Percentiles rank a stretch among this genome's conserved stretches.
These are phyloP conservation scores for Corymbia citriodora DNA, from an alignment of 441 rosid genomes.

Conservation along the genomic window DNA sequence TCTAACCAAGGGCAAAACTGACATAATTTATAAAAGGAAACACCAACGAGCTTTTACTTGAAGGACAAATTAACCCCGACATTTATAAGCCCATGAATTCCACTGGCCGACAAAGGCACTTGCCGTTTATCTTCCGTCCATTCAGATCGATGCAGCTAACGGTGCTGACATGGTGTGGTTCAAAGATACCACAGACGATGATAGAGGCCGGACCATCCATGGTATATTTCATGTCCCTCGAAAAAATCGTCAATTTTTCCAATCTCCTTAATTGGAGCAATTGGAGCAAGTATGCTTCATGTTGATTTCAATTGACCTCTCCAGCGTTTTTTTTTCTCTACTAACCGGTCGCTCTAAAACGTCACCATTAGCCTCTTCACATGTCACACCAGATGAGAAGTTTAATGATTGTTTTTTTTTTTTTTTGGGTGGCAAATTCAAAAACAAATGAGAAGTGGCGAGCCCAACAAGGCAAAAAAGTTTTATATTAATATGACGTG, in stretches of 20 bases:
- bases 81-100: not conserved
- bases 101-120: not conserved
- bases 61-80: not conserved
- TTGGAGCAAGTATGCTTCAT: accelerated
- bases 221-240: no score
- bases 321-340: not conserved
- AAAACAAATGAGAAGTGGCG: not conserved
- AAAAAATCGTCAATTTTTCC: no score
- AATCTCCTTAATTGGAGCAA: no score
- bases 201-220: no score
- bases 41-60: not conserved
- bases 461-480: not conserved
- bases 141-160: not conserved
- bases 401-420: not conserved
- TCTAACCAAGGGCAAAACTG: not conserved
- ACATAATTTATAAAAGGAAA: not conserved
- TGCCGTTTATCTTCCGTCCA: not conserved
- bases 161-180: not conserved
- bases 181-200: not conserved
- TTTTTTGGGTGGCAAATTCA: not conserved
- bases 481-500: not conserved
- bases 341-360: not conserved
- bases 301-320: not conserved
- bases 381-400: not conserved
- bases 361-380: not conserved